Conservation (phyloP, 2,329 filamentous ascomycete species). For the Fusarium secorum region DNA sequence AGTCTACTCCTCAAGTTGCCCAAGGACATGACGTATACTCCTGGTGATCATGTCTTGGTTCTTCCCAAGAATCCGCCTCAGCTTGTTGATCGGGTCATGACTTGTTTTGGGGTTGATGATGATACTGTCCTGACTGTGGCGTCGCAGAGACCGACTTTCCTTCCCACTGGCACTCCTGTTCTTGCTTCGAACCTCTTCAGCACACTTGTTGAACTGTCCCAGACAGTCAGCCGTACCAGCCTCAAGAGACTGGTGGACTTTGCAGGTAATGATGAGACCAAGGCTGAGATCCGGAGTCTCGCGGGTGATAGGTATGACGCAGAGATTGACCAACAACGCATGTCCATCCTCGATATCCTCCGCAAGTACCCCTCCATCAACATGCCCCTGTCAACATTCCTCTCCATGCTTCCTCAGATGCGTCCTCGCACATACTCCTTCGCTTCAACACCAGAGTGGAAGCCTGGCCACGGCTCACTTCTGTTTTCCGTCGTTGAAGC, state of each 20-base stretch:
- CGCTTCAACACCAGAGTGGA: not conserved
- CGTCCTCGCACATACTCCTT: slow-evolving; percentile 8
- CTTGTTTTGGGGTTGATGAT: slow-evolving; percentile 72
- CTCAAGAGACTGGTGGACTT: slow-evolving; percentile 39
- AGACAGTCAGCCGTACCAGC: slow-evolving; percentile 73
- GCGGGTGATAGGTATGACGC: slow-evolving; percentile 55
- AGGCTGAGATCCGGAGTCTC: slow-evolving; percentile 58
- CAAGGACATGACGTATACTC: slow-evolving; percentile 68
- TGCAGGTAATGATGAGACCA: slow-evolving; percentile 56
- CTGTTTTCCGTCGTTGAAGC: slow-evolving; percentile 5
- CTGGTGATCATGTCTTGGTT: slow-evolving; percentile 79
- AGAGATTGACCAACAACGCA: slow-evolving; percentile 62
- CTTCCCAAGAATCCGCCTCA: slow-evolving; percentile 73
- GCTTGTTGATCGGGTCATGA: slow-evolving; percentile 69
- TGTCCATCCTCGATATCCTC: slow-evolving; percentile 73
- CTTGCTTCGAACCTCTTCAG: slow-evolving; percentile 70
- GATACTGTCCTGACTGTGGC: slow-evolving; percentile 71
- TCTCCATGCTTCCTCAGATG: slow-evolving; percentile 79
- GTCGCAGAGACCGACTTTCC: slow-evolving; percentile 56
- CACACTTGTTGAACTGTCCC: slow-evolving; percentile 75
- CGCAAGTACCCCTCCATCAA: slow-evolving; percentile 66
- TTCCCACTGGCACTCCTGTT: slow-evolving; percentile 64
- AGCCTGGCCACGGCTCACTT: not conserved
- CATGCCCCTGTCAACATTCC: slow-evolving; percentile 70
- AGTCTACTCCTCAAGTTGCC: slow-evolving; percentile 74